Percentiles rank a stretch among this genome's conserved stretches.
These are phyloP conservation scores for Phytophthora palmivora DNA, from an alignment of 352 stramenopile genomes.

Conservation along the genomic window DNA sequence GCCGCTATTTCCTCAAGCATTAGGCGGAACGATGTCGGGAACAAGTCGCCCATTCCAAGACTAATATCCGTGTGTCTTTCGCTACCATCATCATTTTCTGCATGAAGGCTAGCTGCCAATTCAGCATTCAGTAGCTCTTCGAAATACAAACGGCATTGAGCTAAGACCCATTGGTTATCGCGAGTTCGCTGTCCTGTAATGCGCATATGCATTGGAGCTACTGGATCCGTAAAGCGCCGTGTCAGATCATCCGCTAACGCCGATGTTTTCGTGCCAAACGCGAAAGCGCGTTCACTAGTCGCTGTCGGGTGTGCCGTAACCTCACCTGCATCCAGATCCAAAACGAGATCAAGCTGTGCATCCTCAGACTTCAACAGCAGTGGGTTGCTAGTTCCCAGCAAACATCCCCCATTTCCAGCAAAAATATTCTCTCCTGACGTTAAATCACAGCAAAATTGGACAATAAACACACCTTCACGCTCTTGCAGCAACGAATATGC, in stretches of 20 bases:
- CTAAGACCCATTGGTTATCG: constrained; percentile 69
- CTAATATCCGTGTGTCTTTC: background rate
- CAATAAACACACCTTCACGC: constrained; percentile 38
- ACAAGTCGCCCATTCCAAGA: constrained; percentile 34
- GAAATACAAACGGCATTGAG: constrained; percentile 71
- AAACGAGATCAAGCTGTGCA: constrained; percentile 60
- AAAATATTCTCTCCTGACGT: constrained; percentile 41
- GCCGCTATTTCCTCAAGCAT: constrained; percentile 62
- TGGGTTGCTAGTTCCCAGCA: constrained; percentile 62
- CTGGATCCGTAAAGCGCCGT: constrained; percentile 24
- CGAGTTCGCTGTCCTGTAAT: constrained; percentile 29
- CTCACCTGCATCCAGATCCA: constrained; percentile 66
- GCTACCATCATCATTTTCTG: constrained; percentile 13
- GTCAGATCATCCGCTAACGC: constrained; percentile 37
- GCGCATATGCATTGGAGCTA: constrained; percentile 29
- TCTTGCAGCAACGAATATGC: constrained; percentile 30
- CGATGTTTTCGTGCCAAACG: constrained; percentile 49
- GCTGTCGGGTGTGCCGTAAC: constrained; percentile 58
- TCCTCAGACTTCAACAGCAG: constrained; percentile 60
- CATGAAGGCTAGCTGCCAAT: constrained; percentile 30
- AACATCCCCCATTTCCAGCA: constrained; percentile 41
- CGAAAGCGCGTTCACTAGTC: constrained; percentile 61
- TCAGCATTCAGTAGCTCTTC: constrained; percentile 60
- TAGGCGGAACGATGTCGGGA: constrained; percentile 51
- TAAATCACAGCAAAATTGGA: constrained; percentile 56